Percentiles rank a stretch among this genome's conserved stretches.
phyloP scores from a whole-genome alignment of 768 basidiomycete genomes.

The Mycena alexandri region DNA sequence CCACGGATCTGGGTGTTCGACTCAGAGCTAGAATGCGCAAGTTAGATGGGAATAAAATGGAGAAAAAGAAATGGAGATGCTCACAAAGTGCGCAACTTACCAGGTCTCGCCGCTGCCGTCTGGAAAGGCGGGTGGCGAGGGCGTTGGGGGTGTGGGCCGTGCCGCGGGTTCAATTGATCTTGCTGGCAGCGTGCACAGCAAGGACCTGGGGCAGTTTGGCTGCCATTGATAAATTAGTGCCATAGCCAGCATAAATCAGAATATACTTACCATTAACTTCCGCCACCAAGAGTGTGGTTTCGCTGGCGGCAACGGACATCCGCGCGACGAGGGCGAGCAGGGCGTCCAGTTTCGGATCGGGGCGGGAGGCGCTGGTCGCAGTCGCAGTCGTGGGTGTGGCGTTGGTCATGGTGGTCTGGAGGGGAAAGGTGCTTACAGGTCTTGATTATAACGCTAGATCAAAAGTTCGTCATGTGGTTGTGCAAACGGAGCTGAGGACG shows the following conservation, averaged over 20 bases:
- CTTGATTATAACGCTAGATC: too few species aligned
- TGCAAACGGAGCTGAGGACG: too few species aligned
- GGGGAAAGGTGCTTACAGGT: too few species aligned
- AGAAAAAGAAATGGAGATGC: not conserved
- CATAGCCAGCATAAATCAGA: not conserved
- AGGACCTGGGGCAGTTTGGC: not conserved
- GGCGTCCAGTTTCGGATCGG: not conserved
- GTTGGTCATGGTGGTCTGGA: too few species aligned
- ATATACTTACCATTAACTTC: not conserved
- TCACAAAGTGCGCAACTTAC: slow-evolving; percentile 10
- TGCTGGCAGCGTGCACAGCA: not conserved
- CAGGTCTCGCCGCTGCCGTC: slow-evolving; percentile 10
- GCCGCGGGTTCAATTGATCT: not conserved
- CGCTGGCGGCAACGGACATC: not conserved
- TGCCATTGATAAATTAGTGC: not conserved
- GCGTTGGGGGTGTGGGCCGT: not conserved
- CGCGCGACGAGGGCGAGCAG: not conserved
- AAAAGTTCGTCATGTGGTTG: too few species aligned
- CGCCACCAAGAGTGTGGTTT: not conserved
- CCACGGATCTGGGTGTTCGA: not conserved
- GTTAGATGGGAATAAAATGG: not conserved
- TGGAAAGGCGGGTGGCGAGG: not conserved
- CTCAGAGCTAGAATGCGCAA: not conserved
- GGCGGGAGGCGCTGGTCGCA: not conserved
- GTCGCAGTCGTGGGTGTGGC: too few species aligned